Percentiles rank a stretch among this genome's conserved stretches.
Conservation (phyloP, 2,329 filamentous ascomycete genomes). For the Colletotrichum sp. region DNA sequence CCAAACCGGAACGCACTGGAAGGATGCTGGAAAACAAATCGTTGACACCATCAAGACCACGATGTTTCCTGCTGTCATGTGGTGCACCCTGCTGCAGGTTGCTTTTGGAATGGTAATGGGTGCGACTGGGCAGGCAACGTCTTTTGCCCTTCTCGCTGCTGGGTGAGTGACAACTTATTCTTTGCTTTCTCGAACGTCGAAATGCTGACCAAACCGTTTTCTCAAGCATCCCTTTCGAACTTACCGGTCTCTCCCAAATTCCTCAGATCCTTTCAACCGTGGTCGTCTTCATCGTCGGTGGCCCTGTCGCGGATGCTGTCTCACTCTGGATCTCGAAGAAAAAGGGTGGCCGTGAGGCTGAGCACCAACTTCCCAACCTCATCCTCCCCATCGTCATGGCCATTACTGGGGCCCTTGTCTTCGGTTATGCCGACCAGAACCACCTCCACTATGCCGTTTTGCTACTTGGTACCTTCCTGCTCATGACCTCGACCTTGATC, state of each 20-base stretch:
- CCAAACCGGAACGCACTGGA: conserved; percentile 28
- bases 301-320: conserved; percentile 30
- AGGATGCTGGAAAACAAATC: conserved; percentile 24
- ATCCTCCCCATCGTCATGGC: conserved; percentile 30
- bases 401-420: conserved; percentile 32
- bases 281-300: conserved; percentile 25
- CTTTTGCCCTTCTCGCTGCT: neutral
- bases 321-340: conserved; percentile 30
- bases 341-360: conserved; percentile 30
- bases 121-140: conserved; percentile 26
- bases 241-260: conserved; percentile 29
- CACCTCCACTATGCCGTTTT: conserved; percentile 28
- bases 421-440: conserved; percentile 30
- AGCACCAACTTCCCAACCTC: conserved; percentile 33
- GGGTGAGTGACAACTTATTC: neutral
- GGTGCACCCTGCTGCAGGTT: conserved; percentile 31
- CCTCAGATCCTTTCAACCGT: conserved; percentile 22
- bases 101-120: conserved; percentile 31
- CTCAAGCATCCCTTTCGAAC: conserved; percentile 27
- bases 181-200: neutral
- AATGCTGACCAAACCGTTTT: neutral
- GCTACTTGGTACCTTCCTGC: conserved; percentile 28
- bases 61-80: conserved; percentile 35
- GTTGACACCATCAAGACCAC: conserved; percentile 32
- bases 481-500: conserved; percentile 29